Percentiles rank a stretch among this genome's conserved stretches.
Conservation (phyloP, 2,329 filamentous ascomycete genomes). For the Fusarium xyrophilum region DNA sequence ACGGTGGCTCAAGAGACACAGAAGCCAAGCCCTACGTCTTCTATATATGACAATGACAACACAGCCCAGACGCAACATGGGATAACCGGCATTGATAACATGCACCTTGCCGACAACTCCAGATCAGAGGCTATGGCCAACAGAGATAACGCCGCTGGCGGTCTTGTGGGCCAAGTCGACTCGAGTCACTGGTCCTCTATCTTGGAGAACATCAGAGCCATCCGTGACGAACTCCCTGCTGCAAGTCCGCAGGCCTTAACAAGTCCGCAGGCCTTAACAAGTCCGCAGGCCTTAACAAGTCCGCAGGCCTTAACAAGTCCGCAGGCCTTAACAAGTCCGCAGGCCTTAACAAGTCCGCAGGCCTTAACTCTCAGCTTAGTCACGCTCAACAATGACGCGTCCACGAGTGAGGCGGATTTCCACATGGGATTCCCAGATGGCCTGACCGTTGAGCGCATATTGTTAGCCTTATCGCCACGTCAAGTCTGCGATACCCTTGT, state of each 20-base stretch:
- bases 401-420: background rate
- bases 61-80: fast-evolving
- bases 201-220: conserved; percentile 45
- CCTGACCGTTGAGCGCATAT: conserved; percentile 19
- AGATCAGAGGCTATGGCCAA: too few relatives aligned
- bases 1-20: conserved; percentile 11
- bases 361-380: fast-evolving
- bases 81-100: fast-evolving
- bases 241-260: fast-evolving
- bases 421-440: background rate
- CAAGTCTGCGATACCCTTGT: conserved; percentile 43
- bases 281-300: fast-evolving
- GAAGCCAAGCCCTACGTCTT: fast-evolving
- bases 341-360: fast-evolving
- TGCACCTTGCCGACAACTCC: fast-evolving
- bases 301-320: fast-evolving
- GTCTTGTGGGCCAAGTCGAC: conserved; percentile 38
- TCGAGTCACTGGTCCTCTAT: conserved; percentile 47
- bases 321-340: fast-evolving
- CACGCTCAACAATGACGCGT: fast-evolving
- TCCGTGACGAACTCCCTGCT: conserved; percentile 42
- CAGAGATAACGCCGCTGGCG: fast-evolving
- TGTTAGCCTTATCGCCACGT: conserved; percentile 34
- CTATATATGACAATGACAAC: fast-evolving
- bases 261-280: fast-evolving